Percentiles rank a stretch among this genome's conserved stretches.
phyloP scores from a whole-genome alignment of 139 green algal genomes.

The Nannochloris sp. region DNA sequence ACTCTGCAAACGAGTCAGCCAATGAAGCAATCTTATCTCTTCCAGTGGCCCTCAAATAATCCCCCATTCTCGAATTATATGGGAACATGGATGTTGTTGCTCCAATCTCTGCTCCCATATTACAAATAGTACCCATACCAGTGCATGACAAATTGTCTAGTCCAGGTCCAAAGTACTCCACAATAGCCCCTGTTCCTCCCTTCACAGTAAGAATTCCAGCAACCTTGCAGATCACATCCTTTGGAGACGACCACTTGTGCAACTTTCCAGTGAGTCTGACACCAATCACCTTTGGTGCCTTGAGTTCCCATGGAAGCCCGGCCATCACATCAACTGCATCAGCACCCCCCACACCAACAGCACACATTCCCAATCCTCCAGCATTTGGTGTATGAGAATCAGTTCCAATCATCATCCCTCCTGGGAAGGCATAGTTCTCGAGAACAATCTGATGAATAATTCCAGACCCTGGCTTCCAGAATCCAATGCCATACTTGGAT shows the following conservation, averaged over 20 bases:
- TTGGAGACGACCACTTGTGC: slow-evolving; percentile 80
- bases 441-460: slow-evolving; percentile 97
- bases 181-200: slow-evolving; percentile 87
- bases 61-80: slow-evolving; percentile 82
- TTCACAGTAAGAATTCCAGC: slow-evolving; percentile 92
- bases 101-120: slow-evolving; percentile 96
- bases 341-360: slow-evolving; percentile 82
- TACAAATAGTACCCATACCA: slow-evolving; percentile 94
- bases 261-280: slow-evolving; percentile 85
- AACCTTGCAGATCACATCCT: slow-evolving; percentile 94
- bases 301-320: slow-evolving; percentile 94
- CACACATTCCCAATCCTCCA: slow-evolving; percentile 81
- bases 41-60: slow-evolving; percentile 83
- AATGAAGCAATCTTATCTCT: slow-evolving; percentile 54
- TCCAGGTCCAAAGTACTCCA: slow-evolving; percentile 90
- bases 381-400: slow-evolving; percentile 93
- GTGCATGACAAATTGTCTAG: slow-evolving; percentile 87
- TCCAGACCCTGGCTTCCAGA: slow-evolving; percentile 86
- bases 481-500: slow-evolving; percentile 90
- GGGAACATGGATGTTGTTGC: slow-evolving; percentile 94
- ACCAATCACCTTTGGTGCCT: slow-evolving; percentile 85
- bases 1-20: slow-evolving; percentile 59
- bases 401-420: slow-evolving; percentile 92
- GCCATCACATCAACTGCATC: slow-evolving; percentile 97
- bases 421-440: slow-evolving; percentile 93